phyloP scores from a whole-genome alignment of 2,329 filamentous ascomycete species.

The Calcarisporium arbuscula region DNA sequence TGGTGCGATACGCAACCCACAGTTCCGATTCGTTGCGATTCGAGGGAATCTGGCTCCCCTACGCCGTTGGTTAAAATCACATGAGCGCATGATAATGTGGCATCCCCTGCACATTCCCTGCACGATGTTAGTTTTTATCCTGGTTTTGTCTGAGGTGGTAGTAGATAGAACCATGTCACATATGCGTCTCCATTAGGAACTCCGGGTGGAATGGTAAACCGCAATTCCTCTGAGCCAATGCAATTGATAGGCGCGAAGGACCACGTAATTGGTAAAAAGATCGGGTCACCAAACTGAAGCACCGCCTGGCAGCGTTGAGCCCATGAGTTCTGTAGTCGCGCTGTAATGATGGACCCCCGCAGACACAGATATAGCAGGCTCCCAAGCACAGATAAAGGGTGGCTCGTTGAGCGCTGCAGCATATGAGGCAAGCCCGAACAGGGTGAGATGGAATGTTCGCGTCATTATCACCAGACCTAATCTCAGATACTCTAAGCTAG shows the following conservation, averaged over 20 bases:
- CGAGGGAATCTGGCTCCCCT: too few species aligned
- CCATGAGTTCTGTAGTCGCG: neutral
- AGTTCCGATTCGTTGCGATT: too few species aligned
- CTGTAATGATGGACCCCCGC: neutral
- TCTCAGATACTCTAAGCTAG: too few species aligned
- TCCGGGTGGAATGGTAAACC: conserved; percentile 2
- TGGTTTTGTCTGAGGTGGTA: too few species aligned
- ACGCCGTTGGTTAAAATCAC: too few species aligned
- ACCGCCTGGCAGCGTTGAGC: conserved; percentile 2
- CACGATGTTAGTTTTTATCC: too few species aligned
- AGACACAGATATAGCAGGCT: neutral
- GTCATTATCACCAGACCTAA: too few species aligned
- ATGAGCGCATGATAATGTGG: too few species aligned
- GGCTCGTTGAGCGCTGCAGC: neutral
- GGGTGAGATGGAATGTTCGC: too few species aligned
- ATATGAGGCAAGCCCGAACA: too few species aligned
- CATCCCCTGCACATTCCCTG: too few species aligned
- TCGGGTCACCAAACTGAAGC: conserved; percentile 2
- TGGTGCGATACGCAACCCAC: too few species aligned
- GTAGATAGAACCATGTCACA: conserved; percentile 4
- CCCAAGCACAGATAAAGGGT: neutral
- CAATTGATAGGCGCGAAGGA: conserved; percentile 1
- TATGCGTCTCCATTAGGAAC: conserved; percentile 6
- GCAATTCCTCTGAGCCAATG: conserved; percentile 1
- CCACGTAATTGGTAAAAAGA: conserved; percentile 3